These are phyloP conservation scores for Apodospora peruviana DNA, from an alignment of 495 filamentous ascomycete species.

Conservation along the genomic window DNA sequence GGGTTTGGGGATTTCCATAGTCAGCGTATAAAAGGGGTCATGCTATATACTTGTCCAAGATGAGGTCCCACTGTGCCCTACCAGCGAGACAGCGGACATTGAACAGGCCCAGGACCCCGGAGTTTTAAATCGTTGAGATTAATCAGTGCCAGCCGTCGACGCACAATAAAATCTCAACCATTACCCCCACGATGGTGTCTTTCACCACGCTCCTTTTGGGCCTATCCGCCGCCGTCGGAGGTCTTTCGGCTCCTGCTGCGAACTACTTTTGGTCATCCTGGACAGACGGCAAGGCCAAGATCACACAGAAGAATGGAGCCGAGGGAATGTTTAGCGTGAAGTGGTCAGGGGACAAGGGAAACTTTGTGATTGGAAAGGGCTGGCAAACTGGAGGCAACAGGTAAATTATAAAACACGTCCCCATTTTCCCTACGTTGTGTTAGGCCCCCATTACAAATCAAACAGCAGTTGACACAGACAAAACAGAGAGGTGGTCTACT, in stretches of 20 bases:
- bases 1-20: no score
- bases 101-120: not conserved
- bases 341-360: conserved; percentile 51
- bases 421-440: no score
- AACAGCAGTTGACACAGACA: no score
- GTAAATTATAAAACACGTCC: conserved; percentile 1
- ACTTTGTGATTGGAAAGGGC: conserved; percentile 62
- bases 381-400: conserved; percentile 49
- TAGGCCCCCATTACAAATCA: no score
- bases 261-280: conserved; percentile 1
- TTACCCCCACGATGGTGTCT: not conserved
- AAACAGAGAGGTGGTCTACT: conserved; percentile 16
- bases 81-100: not conserved
- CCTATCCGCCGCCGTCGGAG: not conserved
- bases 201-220: not conserved
- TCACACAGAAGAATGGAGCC: conserved; percentile 42
- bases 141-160: not conserved
- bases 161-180: not conserved
- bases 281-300: conserved; percentile 4
- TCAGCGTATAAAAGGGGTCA: not conserved
- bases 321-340: conserved; percentile 52
- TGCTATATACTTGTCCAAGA: no score
- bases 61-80: no score
- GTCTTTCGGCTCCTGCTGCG: not conserved
- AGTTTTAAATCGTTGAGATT: not conserved